phyloP scores from a whole-genome alignment of 768 basidiomycete genomes.

The Leucosporidium creatinivorum region DNA sequence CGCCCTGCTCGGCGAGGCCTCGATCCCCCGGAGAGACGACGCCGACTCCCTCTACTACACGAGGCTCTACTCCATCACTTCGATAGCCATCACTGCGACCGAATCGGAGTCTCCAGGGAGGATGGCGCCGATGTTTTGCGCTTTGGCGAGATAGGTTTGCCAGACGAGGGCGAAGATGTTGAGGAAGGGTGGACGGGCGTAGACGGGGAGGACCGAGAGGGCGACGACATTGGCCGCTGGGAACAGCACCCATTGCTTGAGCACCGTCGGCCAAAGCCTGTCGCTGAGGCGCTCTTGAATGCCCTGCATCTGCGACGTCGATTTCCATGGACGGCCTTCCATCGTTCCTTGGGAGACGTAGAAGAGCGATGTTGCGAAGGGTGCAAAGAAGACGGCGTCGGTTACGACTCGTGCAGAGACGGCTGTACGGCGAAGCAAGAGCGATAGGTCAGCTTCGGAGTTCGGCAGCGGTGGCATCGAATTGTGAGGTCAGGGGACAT shows the following conservation, averaged over 20 bases:
- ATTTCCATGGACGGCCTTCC: slow-evolving; percentile 12
- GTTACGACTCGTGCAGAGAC: slow-evolving; percentile 13
- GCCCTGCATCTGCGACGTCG: slow-evolving; percentile 3
- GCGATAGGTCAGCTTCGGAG: background rate
- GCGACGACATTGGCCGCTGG: background rate
- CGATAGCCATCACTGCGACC: background rate
- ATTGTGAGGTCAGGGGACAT: slow-evolving; percentile 2
- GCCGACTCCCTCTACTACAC: no score
- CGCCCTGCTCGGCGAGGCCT: no score
- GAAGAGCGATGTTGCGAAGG: slow-evolving; percentile 33
- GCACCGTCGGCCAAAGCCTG: slow-evolving; percentile 18
- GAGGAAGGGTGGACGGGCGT: slow-evolving; percentile 35
- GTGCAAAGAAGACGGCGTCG: slow-evolving; percentile 31
- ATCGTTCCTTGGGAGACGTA: slow-evolving; percentile 21
- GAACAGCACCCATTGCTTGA: slow-evolving; percentile 12
- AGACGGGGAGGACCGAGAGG: slow-evolving; percentile 27
- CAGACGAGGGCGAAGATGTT: slow-evolving; percentile 21
- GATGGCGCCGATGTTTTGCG: background rate
- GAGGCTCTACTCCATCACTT: background rate
- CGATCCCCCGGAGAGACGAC: no score
- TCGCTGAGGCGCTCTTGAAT: slow-evolving; percentile 34
- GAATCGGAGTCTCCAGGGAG: background rate
- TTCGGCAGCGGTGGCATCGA: background rate
- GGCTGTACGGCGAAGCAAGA: slow-evolving; percentile 1
- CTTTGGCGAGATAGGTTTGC: background rate